Evolutionary conservation across 164 flowering plant genomes (phyloP), one percentile per base, ranked within the genome.

Genomic region (Paratinospora sagittata): DNA sequence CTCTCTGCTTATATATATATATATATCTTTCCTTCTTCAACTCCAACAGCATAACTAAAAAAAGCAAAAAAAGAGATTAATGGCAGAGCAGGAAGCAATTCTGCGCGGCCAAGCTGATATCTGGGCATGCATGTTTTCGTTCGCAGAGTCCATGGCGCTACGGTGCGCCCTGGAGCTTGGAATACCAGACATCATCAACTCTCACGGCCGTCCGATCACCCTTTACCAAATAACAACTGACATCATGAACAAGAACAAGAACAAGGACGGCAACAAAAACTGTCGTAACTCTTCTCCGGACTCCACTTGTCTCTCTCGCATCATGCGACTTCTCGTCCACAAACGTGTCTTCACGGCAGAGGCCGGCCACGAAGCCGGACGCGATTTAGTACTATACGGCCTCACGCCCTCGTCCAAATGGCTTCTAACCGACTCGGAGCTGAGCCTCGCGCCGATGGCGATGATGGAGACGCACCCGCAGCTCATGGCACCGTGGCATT

Each of bases 111-210:
- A 84, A 66, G 83, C 78, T 7, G 73, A 75, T 3, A 74, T 82
- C 37, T 81, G 80, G 84, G 57, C 68, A 4, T 21, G 23, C 68
- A 74, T 84, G 74, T 73, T 81, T 49, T 75, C 74, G 37, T 82
- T 81, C 68, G 84, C 72, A 0, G 85, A 84, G 43, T 76, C 86
- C 37, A 80, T 81, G 79, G 84, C 82, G 0, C 67, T 85, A 19
- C 84, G 78, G 58, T 85, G 85, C 49, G 86, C 81, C 0, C 78
- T 87, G 21, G 87, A 87, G 72, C 82, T 87, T 26, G 73, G 77
- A 37, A 74, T 87, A 78, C n/a, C n/a, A n/a, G n/a, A n/a, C n/a
- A n/a, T n/a, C n/a, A n/a, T n/a, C n/a, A n/a, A n/a, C n/a, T n/a
- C n/a, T n/a, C n/a, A n/a, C n/a, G n/a, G n/a, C n/a, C n/a, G n/a